A percentile compares a stretch with the other conserved stretches of the same genome.
These are phyloP conservation scores for Fusarium devonianum DNA, from an alignment of 2,329 filamentous ascomycete genomes.

Conservation along the genomic window DNA sequence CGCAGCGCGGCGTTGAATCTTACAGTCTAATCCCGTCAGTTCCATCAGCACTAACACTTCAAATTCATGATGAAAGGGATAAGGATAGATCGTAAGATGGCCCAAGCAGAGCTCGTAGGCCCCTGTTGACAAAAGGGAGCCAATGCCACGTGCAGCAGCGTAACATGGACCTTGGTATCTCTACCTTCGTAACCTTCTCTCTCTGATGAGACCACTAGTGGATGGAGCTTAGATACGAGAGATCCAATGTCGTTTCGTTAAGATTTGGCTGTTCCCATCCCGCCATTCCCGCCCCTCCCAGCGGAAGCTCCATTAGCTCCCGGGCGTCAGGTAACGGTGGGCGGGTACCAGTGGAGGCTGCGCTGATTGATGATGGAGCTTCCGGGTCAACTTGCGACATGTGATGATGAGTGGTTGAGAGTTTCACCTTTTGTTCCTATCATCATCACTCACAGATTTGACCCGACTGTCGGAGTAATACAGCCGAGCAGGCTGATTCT, in stretches of 20 bases:
- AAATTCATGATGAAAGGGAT: slow-evolving; percentile 9
- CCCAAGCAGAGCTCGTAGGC: slow-evolving; percentile 5
- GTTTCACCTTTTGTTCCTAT: neutral
- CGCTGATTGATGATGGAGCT: slow-evolving; percentile 2
- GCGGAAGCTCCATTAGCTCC: slow-evolving; percentile 25
- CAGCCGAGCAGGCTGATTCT: too few species aligned
- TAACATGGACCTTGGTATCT: too few species aligned
- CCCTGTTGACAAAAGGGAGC: slow-evolving; percentile 17
- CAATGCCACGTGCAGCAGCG: slow-evolving; percentile 10
- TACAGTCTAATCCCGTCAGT: neutral
- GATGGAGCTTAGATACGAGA: neutral
- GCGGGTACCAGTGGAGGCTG: slow-evolving; percentile 25
- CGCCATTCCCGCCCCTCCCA: slow-evolving; percentile 16
- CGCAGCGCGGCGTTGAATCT: neutral
- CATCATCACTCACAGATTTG: too few species aligned
- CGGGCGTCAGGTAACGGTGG: neutral
- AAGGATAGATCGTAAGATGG: slow-evolving; percentile 14
- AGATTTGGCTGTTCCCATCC: slow-evolving; percentile 1
- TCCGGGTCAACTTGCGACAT: neutral
- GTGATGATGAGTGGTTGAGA: neutral
- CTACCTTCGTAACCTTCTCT: too few species aligned
- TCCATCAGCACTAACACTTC: neutral
- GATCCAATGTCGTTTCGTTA: slow-evolving; percentile 13
- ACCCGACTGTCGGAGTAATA: too few species aligned
- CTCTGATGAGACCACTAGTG: slow-evolving; percentile 1